phyloP scores from a whole-genome alignment of 1,284 basidiomycete genomes.

The Boletus coffeatus region DNA sequence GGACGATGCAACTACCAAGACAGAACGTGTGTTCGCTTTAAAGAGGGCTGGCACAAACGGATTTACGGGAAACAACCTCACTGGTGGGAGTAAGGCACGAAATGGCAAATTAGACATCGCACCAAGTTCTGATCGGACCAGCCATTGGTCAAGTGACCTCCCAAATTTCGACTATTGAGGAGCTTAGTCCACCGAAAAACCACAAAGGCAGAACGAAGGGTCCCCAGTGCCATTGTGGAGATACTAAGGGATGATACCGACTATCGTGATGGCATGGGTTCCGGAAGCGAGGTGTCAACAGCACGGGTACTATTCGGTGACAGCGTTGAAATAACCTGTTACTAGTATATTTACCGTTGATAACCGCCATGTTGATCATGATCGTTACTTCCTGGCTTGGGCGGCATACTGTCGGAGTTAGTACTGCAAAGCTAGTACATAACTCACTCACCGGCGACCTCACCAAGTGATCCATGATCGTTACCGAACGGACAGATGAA shows the following conservation, averaged over 20 bases:
- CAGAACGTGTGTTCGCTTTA: background rate
- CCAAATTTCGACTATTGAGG: background rate
- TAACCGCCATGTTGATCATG: no score
- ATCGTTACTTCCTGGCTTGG: no score
- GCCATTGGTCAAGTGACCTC: background rate
- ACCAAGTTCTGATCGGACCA: background rate
- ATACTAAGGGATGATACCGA: no score
- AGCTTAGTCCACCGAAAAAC: background rate
- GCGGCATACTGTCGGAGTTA: background rate
- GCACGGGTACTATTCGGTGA: no score
- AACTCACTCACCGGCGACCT: background rate
- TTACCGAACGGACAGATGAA: constrained; percentile 5
- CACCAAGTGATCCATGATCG: constrained; percentile 3
- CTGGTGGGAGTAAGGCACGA: background rate
- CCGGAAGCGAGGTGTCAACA: no score
- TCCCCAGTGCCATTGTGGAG: background rate
- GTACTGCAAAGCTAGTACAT: background rate
- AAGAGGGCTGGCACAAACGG: background rate
- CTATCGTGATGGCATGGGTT: no score
- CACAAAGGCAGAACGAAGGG: background rate
- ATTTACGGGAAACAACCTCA: background rate
- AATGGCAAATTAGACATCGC: background rate
- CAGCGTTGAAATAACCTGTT: no score
- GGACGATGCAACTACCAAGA: background rate
- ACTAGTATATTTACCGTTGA: background rate